phyloP scores from a whole-genome alignment of 202 grass and related monocot species.

The Cymbopogon flexuosus region DNA sequence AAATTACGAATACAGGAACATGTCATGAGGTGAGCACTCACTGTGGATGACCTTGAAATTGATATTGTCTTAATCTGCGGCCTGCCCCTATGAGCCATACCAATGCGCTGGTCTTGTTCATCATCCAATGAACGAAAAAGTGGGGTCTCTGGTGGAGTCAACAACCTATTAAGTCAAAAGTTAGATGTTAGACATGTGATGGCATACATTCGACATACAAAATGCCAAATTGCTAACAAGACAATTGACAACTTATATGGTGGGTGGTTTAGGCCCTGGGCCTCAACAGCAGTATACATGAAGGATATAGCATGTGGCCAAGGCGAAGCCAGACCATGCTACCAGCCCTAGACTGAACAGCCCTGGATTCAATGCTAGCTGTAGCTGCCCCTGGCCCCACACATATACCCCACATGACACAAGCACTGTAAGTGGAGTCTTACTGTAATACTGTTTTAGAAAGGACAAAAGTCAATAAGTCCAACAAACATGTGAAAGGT shows the following conservation, averaged over 20 bases:
- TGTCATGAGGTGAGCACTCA: slow-evolving; percentile 32
- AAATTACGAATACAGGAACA: slow-evolving; percentile 23
- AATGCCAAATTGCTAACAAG: neutral
- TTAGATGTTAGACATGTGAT: slow-evolving; percentile 2
- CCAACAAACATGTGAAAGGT: neutral
- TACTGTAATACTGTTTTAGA: neutral
- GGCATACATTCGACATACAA: neutral
- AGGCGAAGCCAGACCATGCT: neutral
- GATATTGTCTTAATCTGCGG: slow-evolving; percentile 50
- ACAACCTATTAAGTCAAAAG: slow-evolving; percentile 50
- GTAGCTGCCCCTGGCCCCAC: neutral
- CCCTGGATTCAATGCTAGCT: neutral
- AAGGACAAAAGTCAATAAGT: neutral
- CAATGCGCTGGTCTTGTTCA: slow-evolving; percentile 36
- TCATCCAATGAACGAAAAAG: slow-evolving; percentile 91
- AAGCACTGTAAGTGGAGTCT: neutral
- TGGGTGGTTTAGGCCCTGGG: slow-evolving; percentile 23
- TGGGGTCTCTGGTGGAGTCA: slow-evolving; percentile 93
- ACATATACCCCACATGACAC: neutral
- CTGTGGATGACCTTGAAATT: slow-evolving; percentile 61
- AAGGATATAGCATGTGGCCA: neutral
- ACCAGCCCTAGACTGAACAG: neutral
- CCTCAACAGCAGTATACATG: slow-evolving; percentile 37
- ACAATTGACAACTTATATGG: neutral
- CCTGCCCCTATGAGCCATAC: slow-evolving; percentile 59